Base-by-base conservation (phyloP, 2,329 filamentous ascomycete species). In the Sarocladiaceae sp. region DNA sequence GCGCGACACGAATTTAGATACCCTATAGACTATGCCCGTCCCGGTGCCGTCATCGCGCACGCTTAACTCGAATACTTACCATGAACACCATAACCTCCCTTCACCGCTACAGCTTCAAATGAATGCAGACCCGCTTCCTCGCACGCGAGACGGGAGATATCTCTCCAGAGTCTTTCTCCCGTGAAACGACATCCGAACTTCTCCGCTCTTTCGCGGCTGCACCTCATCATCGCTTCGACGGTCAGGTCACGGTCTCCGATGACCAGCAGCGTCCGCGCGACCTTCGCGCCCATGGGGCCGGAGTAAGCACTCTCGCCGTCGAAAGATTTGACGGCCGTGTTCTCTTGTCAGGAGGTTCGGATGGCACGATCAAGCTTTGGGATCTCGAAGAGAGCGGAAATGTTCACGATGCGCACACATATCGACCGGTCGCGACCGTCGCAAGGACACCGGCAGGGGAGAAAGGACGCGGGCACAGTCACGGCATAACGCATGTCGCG, bases 281-380 rank as follows among this genome's bases (percentile, higher is more conserved):
- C 17, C 64, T 77, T 54, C 78, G 78, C 75, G 88, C 90, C 1
- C 91, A 96, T 67, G 79, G 82, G 51, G 81, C 88, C 3, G 91
- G 91, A 13, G 88, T 92, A 33, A 94, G 87, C 62, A 83, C 86
- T 35, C 72, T 97, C 36, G 84, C 87, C 0, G 78, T 96, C 35
- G 92, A 97, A 62, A 82, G 84, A 48, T 90, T 94, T 62, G 88
- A 94, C 56, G 90, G 88, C 3, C 64, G 66, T 60, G 87, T 88
- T 58, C 77, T 97, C 56, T 70, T 96, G 2, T 96, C 92, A 1
- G 93, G 90, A 3, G 91, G 92, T 26, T 86, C 89, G 4, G 90
- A 96, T 64, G 89, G 88, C 10, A 88, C 87, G 1, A 83, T 97
- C 62, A 88, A 85, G 58, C 71, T 97, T 42, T 97, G 92, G 92